phyloP scores from a whole-genome alignment of 1,139 yeast species.

The Entelexis paramagnoliae region DNA sequence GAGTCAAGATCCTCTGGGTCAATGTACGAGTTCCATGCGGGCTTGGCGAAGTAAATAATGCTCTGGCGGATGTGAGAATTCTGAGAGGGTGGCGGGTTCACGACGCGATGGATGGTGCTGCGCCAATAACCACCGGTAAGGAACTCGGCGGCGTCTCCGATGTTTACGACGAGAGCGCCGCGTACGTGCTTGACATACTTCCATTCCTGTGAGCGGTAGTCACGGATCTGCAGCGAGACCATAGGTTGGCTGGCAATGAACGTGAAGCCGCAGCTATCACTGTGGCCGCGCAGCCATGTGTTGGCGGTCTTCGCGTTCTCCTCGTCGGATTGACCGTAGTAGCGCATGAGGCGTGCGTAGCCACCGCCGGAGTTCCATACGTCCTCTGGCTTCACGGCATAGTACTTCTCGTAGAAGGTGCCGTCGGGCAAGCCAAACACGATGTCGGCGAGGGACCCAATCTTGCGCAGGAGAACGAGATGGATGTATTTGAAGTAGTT shows the following conservation, averaged over 20 bases:
- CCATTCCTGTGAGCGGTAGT: constrained; percentile 41
- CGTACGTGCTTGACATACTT: constrained; percentile 38
- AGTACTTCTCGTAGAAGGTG: constrained; percentile 32
- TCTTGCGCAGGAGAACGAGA: constrained; percentile 21
- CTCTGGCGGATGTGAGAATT: constrained; percentile 35
- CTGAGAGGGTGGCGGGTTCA: constrained; percentile 41
- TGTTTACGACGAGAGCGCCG: constrained; percentile 38
- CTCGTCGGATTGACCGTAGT: constrained; percentile 34
- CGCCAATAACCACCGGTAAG: constrained; percentile 43
- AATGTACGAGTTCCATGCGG: constrained; percentile 30
- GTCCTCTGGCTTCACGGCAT: constrained; percentile 30
- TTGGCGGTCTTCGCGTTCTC: constrained; percentile 30
- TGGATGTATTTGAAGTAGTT: constrained; percentile 34
- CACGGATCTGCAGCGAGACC: constrained; percentile 40
- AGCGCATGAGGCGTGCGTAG: constrained; percentile 38
- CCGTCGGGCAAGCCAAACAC: constrained; percentile 40
- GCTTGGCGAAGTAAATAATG: constrained; percentile 39
- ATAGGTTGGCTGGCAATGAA: constrained; percentile 44
- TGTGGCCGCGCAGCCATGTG: constrained; percentile 44
- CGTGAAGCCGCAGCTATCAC: constrained; percentile 42
- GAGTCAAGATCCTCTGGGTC: constrained; percentile 38
- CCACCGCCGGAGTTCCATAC: constrained; percentile 35
- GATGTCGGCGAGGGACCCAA: constrained; percentile 36
- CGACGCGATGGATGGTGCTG: constrained; percentile 38
- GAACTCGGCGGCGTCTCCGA: constrained; percentile 43